Percentiles rank a stretch among this genome's conserved stretches.
Evolutionary conservation across 75 land plant genomes (phyloP).

Genomic region (Pinus tabuliformis): DNA sequence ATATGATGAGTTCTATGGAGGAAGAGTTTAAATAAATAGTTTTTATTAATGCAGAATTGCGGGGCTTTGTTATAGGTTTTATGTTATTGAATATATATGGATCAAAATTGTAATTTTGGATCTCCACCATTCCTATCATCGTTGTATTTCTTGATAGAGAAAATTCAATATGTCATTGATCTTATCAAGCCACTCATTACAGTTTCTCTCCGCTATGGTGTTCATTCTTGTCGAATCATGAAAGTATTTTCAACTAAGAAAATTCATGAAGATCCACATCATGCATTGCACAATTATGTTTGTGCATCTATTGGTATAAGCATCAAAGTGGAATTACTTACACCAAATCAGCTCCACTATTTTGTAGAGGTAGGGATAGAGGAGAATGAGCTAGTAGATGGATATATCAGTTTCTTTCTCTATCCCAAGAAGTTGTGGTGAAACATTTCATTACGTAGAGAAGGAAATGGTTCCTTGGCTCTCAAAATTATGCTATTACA

Average conservation of each 20-base stretch:
- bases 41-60: slow-evolving; percentile 79
- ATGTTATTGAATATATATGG: slow-evolving; percentile 84
- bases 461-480: slow-evolving; percentile 54
- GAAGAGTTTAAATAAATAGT: slow-evolving; percentile 83
- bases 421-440: slow-evolving; percentile 58
- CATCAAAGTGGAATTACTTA: slow-evolving; percentile 63
- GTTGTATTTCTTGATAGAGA: slow-evolving; percentile 12
- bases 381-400: slow-evolving; percentile 63
- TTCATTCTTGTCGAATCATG: no score
- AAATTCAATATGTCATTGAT: no score
- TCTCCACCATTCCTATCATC: slow-evolving; percentile 70
- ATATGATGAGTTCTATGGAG: slow-evolving; percentile 93
- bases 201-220: no score
- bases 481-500: slow-evolving; percentile 51
- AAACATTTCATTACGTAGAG: slow-evolving; percentile 52
- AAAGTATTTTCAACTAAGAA: slow-evolving; percentile 53
- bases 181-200: no score
- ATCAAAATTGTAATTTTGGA: slow-evolving; percentile 86
- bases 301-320: slow-evolving; percentile 82
- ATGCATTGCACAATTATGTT: slow-evolving; percentile 66
- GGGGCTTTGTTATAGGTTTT: slow-evolving; percentile 87
- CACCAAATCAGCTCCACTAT: slow-evolving; percentile 69
- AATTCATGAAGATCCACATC: slow-evolving; percentile 49
- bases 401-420: slow-evolving; percentile 71
- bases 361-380: slow-evolving; percentile 66